phyloP scores from a whole-genome alignment of 2,329 filamentous ascomycete genomes.

The Metarhizium album region DNA sequence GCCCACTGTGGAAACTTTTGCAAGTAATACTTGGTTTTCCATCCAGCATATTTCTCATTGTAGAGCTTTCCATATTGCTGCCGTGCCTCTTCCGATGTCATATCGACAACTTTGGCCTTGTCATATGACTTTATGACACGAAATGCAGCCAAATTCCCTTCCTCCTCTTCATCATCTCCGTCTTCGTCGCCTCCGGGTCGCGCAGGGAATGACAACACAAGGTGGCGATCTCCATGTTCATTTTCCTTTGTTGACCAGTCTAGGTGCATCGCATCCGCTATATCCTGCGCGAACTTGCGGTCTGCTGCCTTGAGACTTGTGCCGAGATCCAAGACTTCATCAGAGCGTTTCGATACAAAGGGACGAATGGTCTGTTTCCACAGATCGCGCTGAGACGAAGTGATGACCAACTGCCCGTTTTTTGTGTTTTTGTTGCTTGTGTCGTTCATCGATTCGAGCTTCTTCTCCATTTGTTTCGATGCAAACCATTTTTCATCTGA shows the following conservation, averaged over 20 bases:
- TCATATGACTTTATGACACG: constrained; percentile 87
- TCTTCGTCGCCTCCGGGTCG: constrained; percentile 31
- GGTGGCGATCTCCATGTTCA: constrained; percentile 41
- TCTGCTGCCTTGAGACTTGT: constrained; percentile 66
- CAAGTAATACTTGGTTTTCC: constrained; percentile 91
- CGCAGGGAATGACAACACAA: constrained; percentile 38
- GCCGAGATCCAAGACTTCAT: constrained; percentile 62
- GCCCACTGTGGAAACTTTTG: constrained; percentile 84
- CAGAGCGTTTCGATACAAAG: constrained; percentile 62
- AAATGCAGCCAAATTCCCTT: constrained; percentile 75
- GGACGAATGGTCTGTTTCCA: constrained; percentile 73
- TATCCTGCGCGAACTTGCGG: constrained; percentile 83
- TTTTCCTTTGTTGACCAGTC: constrained; percentile 48
- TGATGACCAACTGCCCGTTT: constrained; percentile 58
- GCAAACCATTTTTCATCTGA: constrained; percentile 87
- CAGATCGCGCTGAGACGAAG: constrained; percentile 67
- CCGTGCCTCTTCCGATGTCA: constrained; percentile 69
- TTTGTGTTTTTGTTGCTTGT: constrained; percentile 40
- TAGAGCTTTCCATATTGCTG: constrained; percentile 74
- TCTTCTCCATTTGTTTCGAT: constrained; percentile 67
- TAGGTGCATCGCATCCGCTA: constrained; percentile 54
- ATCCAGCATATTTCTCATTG: constrained; percentile 76
- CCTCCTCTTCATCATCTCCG: constrained; percentile 43
- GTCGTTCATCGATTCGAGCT: constrained; percentile 47
- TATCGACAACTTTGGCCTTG: constrained; percentile 74